Conservation (phyloP, 768 basidiomycete genomes). For the Kwoniella dendrophila region DNA sequence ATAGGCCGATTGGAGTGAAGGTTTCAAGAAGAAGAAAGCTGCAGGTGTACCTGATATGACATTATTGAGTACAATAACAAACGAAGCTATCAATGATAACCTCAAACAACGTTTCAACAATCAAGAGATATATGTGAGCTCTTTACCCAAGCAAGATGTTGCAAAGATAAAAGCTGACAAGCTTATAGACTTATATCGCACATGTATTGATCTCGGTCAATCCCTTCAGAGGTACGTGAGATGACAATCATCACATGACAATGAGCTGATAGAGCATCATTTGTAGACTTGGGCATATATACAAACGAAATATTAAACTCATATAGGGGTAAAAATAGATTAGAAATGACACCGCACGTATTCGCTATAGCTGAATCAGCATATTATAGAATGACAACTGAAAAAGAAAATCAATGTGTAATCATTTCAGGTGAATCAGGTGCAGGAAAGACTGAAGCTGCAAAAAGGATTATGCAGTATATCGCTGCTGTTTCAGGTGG, state of each 20-base stretch:
- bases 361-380: constrained; percentile 95
- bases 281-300: constrained; percentile 91
- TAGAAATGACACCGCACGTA: constrained; percentile 97
- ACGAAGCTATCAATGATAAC: constrained; percentile 97
- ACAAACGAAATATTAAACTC: constrained; percentile 80
- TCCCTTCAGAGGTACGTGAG: constrained; percentile 85
- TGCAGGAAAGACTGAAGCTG: constrained; percentile 98
- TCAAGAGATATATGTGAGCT: constrained; percentile 79
- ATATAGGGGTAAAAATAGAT: constrained; percentile 94
- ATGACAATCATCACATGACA: too few relatives aligned
- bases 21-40: constrained; percentile 96
- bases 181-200: constrained; percentile 83
- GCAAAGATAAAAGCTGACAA: constrained; percentile 3
- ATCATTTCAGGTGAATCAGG: constrained; percentile 99
- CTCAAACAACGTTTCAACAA: constrained; percentile 94
- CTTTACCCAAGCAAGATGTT: constrained; percentile 4
- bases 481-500: constrained; percentile 87
- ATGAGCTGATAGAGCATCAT: not conserved
- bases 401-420: constrained; percentile 99
- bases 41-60: constrained; percentile 99
- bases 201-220: constrained; percentile 98
- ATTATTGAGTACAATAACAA: constrained; percentile 90
- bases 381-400: constrained; percentile 99
- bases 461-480: constrained; percentile 99
- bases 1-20: constrained; percentile 99